Percentiles rank a stretch among this genome's conserved stretches.
Evolutionary conservation across 192 early-diverging fungal species (phyloP).

Genomic region (Linnemannia hyalina): DNA sequence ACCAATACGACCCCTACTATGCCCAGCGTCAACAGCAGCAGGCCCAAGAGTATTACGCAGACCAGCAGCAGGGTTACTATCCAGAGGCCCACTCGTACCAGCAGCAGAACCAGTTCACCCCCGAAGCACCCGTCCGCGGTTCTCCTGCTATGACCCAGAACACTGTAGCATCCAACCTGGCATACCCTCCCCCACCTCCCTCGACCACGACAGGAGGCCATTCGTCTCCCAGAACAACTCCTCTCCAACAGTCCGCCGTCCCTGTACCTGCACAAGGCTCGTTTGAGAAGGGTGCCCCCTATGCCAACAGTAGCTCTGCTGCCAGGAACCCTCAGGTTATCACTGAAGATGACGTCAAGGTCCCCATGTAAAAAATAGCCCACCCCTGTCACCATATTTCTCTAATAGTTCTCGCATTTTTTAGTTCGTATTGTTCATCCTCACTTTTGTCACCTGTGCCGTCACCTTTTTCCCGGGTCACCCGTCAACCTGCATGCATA

Average conservation of each 20-base stretch:
- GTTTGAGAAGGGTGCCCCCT: conserved; percentile 11
- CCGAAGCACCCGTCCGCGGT: neutral
- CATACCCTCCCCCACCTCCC: conserved; percentile 18
- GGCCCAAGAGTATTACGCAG: conserved; percentile 2
- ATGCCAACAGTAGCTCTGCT: conserved; percentile 11
- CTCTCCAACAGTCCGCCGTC: neutral
- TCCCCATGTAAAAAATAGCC: conserved; percentile 2
- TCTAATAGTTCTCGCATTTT: conserved; percentile 2
- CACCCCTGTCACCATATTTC: neutral
- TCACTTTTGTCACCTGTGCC: neutral
- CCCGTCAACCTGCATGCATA: neutral
- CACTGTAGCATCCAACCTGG: conserved; percentile 6
- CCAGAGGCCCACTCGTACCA: neutral
- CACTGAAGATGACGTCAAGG: conserved; percentile 13
- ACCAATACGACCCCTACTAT: conserved; percentile 46
- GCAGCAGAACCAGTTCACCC: neutral
- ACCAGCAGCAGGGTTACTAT: conserved; percentile 11
- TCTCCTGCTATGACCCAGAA: conserved; percentile 37
- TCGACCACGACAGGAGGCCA: neutral
- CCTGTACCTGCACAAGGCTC: neutral
- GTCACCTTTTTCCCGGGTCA: neutral
- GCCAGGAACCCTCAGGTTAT: conserved; percentile 37
- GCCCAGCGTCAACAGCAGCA: conserved; percentile 1
- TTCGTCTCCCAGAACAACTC: conserved; percentile 6
- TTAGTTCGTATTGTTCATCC: neutral